Conservation (phyloP, 2,329 filamentous ascomycete genomes). For the Fusarium scirpi region DNA sequence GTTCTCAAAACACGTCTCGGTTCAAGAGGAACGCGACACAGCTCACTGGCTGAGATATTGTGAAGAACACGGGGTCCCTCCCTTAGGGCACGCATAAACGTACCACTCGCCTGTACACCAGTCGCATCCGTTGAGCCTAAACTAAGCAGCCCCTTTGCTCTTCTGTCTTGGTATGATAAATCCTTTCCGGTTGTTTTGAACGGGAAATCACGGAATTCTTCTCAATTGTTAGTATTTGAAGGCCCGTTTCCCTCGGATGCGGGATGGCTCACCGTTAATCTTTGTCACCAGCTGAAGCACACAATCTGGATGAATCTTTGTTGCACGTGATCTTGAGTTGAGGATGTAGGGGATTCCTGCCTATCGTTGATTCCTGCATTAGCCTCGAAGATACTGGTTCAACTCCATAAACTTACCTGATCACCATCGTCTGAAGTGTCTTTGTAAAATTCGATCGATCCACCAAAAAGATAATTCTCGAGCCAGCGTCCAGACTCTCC, state of each 20-base stretch:
- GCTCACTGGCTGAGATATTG: not conserved
- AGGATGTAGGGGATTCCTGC: too few relatives aligned
- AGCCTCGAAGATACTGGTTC: too few relatives aligned
- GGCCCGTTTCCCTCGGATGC: too few relatives aligned
- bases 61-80: not conserved
- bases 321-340: too few relatives aligned
- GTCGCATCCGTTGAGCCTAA: not conserved
- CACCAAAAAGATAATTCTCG: rapidly evolving
- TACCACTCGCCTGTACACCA: not conserved
- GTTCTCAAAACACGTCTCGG: not conserved
- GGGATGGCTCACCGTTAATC: not conserved
- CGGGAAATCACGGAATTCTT: too few relatives aligned
- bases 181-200: rapidly evolving
- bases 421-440: too few relatives aligned
- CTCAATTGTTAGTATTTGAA: too few relatives aligned
- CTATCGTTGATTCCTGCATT: too few relatives aligned
- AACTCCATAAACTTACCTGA: too few relatives aligned
- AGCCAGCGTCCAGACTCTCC: too few relatives aligned
- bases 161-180: not conserved
- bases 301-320: too few relatives aligned
- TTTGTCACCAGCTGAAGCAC: not conserved
- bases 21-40: not conserved
- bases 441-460: too few relatives aligned
- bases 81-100: not conserved
- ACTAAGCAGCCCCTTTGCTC: not conserved